A percentile compares a stretch with the other conserved stretches of the same genome.
phyloP scores from a whole-genome alignment of 495 filamentous ascomycete genomes.

The Penicillium atrosanguineum region DNA sequence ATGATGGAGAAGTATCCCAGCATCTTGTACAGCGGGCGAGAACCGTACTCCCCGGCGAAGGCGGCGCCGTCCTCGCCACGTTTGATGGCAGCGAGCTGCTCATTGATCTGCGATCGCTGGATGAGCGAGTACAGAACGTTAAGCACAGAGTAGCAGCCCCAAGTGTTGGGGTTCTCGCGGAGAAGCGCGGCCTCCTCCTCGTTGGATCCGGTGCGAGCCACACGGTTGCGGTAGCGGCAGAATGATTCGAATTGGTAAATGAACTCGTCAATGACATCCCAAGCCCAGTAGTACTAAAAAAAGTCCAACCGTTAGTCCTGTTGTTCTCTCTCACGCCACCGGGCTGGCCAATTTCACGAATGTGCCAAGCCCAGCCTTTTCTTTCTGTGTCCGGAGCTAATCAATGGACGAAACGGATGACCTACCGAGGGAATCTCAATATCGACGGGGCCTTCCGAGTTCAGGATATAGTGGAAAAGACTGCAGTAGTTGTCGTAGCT shows the following conservation, averaged over 20 bases:
- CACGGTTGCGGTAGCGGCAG: slow-evolving; percentile 88
- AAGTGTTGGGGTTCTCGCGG: slow-evolving; percentile 95
- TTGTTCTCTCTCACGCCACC: background rate
- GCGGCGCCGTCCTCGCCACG: slow-evolving; percentile 79
- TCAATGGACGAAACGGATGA: slow-evolving; percentile 15
- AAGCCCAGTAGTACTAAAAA: slow-evolving; percentile 94
- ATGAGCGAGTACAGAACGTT: slow-evolving; percentile 99
- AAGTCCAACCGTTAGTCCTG: slow-evolving; percentile 10
- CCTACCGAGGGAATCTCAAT: slow-evolving; percentile 91
- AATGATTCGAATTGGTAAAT: slow-evolving; percentile 99
- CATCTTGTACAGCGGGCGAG: slow-evolving; percentile 92
- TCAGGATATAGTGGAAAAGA: slow-evolving; percentile 97
- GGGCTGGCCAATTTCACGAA: slow-evolving; percentile 5
- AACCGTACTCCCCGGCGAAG: slow-evolving; percentile 92
- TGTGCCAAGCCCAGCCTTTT: slow-evolving; percentile 11
- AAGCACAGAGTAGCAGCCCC: slow-evolving; percentile 99
- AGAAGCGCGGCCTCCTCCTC: slow-evolving; percentile 88
- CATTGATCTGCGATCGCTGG: slow-evolving; percentile 94
- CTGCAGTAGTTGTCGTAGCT: slow-evolving; percentile 99
- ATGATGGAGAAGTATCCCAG: slow-evolving; percentile 99
- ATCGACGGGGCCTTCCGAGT: slow-evolving; percentile 96
- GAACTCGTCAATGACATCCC: slow-evolving; percentile 99
- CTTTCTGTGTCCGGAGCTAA: slow-evolving; percentile 12
- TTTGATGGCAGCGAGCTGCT: slow-evolving; percentile 93
- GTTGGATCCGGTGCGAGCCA: slow-evolving; percentile 80